Percentiles rank a stretch among this genome's conserved stretches.
Evolutionary conservation across 768 basidiomycete genomes (phyloP).

Genomic region (Suillus decipiens): DNA sequence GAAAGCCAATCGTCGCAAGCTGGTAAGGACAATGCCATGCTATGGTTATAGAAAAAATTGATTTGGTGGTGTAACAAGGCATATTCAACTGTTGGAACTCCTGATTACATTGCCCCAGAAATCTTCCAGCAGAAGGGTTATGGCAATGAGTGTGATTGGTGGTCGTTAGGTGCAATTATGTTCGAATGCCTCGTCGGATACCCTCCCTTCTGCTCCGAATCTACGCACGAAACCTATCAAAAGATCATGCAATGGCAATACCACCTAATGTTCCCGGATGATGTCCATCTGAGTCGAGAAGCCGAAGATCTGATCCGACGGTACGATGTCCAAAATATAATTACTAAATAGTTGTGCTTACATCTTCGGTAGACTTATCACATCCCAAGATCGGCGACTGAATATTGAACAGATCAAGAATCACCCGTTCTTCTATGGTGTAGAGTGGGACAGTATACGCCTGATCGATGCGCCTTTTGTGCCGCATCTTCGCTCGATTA

Average conservation of each 20-base stretch:
- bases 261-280: constrained; percentile 88
- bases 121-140: constrained; percentile 98
- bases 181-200: constrained; percentile 98
- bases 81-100: constrained; percentile 97
- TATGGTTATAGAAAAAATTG: neutral
- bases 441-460: constrained; percentile 88
- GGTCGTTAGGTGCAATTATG: constrained; percentile 98
- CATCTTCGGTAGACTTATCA: constrained; percentile 65
- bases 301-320: constrained; percentile 86
- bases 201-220: constrained; percentile 94
- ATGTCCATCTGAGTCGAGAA: constrained; percentile 89
- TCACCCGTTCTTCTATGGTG: constrained; percentile 94
- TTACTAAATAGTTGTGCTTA: neutral
- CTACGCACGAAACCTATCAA: constrained; percentile 95
- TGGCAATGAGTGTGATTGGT: constrained; percentile 98
- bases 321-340: constrained; percentile 42
- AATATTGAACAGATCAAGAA: constrained; percentile 85
- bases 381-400: constrained; percentile 76
- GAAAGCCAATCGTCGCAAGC: constrained; percentile 97
- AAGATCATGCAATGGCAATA: constrained; percentile 96
- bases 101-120: constrained; percentile 96
- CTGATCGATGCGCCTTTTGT: constrained; percentile 94
- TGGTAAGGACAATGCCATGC: constrained; percentile 52
- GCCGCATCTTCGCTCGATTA: constrained; percentile 90
- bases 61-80: constrained; percentile 51